A percentile compares a stretch with the other conserved stretches of the same genome.
Conservation (phyloP, 495 filamentous ascomycete genomes). For the Aspergillus leporis region DNA sequence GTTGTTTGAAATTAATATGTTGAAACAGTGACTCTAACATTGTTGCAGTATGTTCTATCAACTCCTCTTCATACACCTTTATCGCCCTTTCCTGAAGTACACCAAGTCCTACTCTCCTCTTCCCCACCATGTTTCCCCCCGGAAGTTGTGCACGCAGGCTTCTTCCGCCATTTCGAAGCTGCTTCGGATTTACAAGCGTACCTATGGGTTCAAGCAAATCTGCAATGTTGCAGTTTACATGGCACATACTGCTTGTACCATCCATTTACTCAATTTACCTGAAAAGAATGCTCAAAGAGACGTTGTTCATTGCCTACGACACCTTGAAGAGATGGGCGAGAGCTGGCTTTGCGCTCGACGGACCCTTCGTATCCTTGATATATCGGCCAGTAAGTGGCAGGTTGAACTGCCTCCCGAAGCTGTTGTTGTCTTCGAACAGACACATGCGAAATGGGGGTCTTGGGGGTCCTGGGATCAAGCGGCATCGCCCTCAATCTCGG, state of each 20-base stretch:
- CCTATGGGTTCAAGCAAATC: constrained; percentile 87
- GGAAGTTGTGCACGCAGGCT: constrained; percentile 86
- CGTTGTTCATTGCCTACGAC: constrained; percentile 84
- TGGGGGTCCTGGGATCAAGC: constrained; percentile 48
- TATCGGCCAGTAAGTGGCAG: constrained; percentile 86
- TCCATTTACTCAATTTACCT: constrained; percentile 89
- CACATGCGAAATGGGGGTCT: constrained; percentile 55
- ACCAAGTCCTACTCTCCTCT: constrained; percentile 76
- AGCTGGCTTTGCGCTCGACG: constrained; percentile 89
- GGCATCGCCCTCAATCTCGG: constrained; percentile 36
- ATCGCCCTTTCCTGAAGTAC: constrained; percentile 94
- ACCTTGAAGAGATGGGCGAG: constrained; percentile 94
- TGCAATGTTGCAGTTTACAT: constrained; percentile 97
- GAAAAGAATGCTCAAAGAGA: constrained; percentile 87
- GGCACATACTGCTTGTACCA: constrained; percentile 86
- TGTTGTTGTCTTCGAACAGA: constrained; percentile 65
- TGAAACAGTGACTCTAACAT: constrained; percentile 28
- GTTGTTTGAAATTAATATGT: neutral
- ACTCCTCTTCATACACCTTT: constrained; percentile 93
- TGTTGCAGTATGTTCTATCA: constrained; percentile 88
- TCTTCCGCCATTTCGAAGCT: constrained; percentile 87
- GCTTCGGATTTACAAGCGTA: constrained; percentile 88
- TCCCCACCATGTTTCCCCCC: constrained; percentile 83
- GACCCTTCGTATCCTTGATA: constrained; percentile 79
- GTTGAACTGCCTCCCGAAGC: constrained; percentile 87